These are phyloP conservation scores for Datura wrightii DNA, from an alignment of 257 asterid genomes.

Conservation along the genomic window DNA sequence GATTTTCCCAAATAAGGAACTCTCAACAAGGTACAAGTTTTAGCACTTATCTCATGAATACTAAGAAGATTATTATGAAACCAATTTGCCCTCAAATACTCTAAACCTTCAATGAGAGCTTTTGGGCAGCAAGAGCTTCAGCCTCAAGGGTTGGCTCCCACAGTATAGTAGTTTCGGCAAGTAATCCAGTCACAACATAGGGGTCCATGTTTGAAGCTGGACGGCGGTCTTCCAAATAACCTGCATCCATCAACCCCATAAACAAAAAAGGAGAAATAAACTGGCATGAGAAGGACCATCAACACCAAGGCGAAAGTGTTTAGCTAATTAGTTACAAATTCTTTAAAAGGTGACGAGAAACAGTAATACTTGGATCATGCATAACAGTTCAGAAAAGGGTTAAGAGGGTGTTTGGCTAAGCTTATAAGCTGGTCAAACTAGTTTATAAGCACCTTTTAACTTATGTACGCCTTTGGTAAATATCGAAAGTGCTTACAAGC, in stretches of 20 bases:
- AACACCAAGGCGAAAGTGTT: neutral
- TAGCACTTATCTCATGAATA: constrained; percentile 30
- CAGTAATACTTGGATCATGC: neutral
- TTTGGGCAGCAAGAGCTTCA: constrained; percentile 91
- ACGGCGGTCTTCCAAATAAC: constrained; percentile 97
- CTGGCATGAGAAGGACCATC: constrained; percentile 19
- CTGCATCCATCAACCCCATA: constrained; percentile 43
- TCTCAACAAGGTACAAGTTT: constrained; percentile 34
- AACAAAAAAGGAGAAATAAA: neutral
- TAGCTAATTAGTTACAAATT: neutral
- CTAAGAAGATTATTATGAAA: constrained; percentile 25
- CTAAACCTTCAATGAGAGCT: constrained; percentile 71
- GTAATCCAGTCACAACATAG: constrained; percentile 79
- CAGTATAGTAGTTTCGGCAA: constrained; percentile 85
- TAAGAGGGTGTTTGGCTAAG: no score
- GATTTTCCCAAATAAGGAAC: constrained; percentile 28
- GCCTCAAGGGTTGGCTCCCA: constrained; percentile 97
- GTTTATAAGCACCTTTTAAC: no score
- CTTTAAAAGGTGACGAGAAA: neutral
- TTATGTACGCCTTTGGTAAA: no score
- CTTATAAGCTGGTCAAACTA: no score
- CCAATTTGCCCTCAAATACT: constrained; percentile 26
- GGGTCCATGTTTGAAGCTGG: constrained; percentile 99
- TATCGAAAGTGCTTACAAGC: no score
- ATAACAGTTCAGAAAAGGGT: constrained; percentile 10